phyloP scores from a whole-genome alignment of 2,329 filamentous ascomycete species.

The Podosphaera aphanis region DNA sequence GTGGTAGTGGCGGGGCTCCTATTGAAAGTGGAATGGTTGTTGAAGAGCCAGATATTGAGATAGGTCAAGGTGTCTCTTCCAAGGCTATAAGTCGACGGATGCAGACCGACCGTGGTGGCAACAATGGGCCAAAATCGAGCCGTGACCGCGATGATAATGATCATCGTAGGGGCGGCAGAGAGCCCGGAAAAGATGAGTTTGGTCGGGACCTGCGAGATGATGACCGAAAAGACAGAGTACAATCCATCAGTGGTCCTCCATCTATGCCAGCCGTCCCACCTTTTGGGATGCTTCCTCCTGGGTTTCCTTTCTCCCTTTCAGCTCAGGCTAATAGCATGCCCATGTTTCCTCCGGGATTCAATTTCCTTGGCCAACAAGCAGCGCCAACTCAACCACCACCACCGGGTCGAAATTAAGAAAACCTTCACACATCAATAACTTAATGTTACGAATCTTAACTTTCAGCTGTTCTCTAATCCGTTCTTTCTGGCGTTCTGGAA shows the following conservation, averaged over 20 bases:
- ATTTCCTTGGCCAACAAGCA: conserved; percentile 12
- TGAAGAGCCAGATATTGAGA: conserved; percentile 96
- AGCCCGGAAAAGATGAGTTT: conserved; percentile 2
- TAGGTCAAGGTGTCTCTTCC: conserved; percentile 86
- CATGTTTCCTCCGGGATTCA: conserved; percentile 25
- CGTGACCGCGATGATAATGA: conserved; percentile 14
- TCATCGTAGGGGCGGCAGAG: conserved; percentile 1
- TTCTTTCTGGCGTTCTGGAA: too few relatives aligned
- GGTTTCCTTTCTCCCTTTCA: conserved; percentile 20
- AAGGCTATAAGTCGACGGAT: conserved; percentile 56
- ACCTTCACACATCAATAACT: too few relatives aligned
- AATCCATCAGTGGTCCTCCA: conserved; percentile 4
- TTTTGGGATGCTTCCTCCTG: conserved; percentile 8
- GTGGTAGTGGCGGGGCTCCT: conserved; percentile 63
- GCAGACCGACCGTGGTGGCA: conserved; percentile 43
- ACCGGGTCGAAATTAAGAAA: conserved; percentile 3
- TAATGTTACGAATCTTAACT: too few relatives aligned
- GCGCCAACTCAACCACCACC: conserved; percentile 12
- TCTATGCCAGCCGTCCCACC: conserved; percentile 9
- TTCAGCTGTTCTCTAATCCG: too few relatives aligned
- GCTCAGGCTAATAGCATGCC: conserved; percentile 26
- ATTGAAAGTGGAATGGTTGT: conserved; percentile 72
- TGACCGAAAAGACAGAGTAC: conserved; percentile 5
- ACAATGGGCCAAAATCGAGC: conserved; percentile 36
- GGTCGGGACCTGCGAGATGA: conserved; percentile 5